A percentile compares a stretch with the other conserved stretches of the same genome.
Conservation (phyloP, 1,139 yeast species). For the Taphrina flavorubra region DNA sequence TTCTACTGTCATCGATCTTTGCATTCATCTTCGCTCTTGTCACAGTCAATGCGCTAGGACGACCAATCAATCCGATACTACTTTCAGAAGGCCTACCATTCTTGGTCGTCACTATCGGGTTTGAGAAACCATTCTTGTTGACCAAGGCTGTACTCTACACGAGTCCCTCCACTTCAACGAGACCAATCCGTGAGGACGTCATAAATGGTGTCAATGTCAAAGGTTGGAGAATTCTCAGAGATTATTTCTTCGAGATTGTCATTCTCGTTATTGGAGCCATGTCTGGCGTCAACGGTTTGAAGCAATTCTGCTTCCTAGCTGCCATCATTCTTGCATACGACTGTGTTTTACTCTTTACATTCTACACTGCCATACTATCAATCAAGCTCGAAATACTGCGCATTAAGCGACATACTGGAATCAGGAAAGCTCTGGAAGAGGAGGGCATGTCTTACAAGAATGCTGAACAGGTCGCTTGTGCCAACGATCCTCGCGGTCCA, state of each 20-base stretch:
- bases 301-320: slow-evolving; percentile 81
- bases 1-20: slow-evolving; percentile 78
- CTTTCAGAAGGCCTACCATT: slow-evolving; percentile 93
- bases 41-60: slow-evolving; percentile 58
- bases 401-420: slow-evolving; percentile 81
- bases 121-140: slow-evolving; percentile 81
- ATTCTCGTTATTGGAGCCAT: slow-evolving; percentile 77
- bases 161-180: slow-evolving; percentile 51
- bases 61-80: slow-evolving; percentile 71
- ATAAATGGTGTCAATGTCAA: slow-evolving; percentile 66
- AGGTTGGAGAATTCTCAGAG: slow-evolving; percentile 75
- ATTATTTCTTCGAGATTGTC: slow-evolving; percentile 74
- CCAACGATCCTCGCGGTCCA: slow-evolving; percentile 41
- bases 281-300: slow-evolving; percentile 66
- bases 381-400: slow-evolving; percentile 87
- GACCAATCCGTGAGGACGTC: slow-evolving; percentile 51
- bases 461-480: slow-evolving; percentile 65
- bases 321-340: slow-evolving; percentile 77
- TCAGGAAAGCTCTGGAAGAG: slow-evolving; percentile 85
- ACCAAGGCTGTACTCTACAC: slow-evolving; percentile 67
- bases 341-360: slow-evolving; percentile 75
- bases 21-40: slow-evolving; percentile 85
- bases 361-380: slow-evolving; percentile 82
- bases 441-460: slow-evolving; percentile 82
- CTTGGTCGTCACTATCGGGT: slow-evolving; percentile 89